Conservation (phyloP, 768 basidiomycete species). For the Pulveroboletus sp. region DNA sequence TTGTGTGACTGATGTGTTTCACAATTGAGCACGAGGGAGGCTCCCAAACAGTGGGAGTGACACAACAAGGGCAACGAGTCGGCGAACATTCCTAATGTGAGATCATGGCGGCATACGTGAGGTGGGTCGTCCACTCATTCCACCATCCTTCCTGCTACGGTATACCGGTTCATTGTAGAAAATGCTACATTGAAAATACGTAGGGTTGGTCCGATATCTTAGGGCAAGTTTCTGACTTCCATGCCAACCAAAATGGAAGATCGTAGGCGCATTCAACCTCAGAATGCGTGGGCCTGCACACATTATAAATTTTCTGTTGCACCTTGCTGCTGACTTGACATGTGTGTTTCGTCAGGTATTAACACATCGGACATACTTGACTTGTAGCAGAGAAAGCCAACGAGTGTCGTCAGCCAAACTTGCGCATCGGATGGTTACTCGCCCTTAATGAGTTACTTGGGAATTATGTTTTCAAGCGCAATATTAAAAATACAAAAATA, state of each 20-base stretch:
- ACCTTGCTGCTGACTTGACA: background rate
- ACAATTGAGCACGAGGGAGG: background rate
- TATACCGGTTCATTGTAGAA: background rate
- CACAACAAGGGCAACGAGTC: background rate
- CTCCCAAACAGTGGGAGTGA: conserved; percentile 35
- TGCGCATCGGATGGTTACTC: too few species aligned
- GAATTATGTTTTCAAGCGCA: too few species aligned
- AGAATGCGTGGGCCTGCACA: background rate
- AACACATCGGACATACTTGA: background rate
- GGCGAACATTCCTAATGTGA: background rate
- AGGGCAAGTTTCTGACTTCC: background rate
- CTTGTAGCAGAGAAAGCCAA: background rate
- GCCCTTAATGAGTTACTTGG: too few species aligned
- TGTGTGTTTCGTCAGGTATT: background rate
- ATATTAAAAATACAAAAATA: too few species aligned
- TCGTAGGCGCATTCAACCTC: background rate
- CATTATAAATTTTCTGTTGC: background rate
- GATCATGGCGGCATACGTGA: background rate
- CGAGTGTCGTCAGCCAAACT: background rate
- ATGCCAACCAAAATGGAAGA: background rate
- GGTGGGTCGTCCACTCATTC: background rate
- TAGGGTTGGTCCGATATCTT: background rate
- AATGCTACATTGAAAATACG: background rate
- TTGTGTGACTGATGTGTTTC: background rate
- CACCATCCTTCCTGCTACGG: background rate